These are phyloP conservation scores for Candida alai DNA, from an alignment of 805 yeast species.

Conservation along the genomic window DNA sequence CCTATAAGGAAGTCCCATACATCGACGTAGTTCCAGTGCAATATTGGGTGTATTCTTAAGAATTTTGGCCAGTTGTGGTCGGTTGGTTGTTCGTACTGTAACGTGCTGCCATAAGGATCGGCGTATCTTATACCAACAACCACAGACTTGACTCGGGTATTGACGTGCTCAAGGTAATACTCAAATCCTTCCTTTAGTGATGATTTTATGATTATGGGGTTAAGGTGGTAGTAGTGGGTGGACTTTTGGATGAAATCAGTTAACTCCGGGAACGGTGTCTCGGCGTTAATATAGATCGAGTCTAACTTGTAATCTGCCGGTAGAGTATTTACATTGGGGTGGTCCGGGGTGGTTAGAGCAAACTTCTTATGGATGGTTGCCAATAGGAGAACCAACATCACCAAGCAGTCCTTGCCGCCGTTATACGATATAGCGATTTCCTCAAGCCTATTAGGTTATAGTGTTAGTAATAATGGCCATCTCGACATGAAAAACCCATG, in stretches of 20 bases:
- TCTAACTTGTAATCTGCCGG: constrained; percentile 38
- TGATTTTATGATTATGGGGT: constrained; percentile 39
- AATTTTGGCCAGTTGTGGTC: constrained; percentile 93
- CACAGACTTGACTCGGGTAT: constrained; percentile 62
- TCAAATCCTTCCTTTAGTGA: constrained; percentile 68
- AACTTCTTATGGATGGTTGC: constrained; percentile 43
- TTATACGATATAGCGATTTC: constrained; percentile 81
- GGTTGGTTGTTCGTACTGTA: constrained; percentile 64
- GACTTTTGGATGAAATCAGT: constrained; percentile 60
- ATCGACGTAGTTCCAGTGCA: constrained; percentile 81
- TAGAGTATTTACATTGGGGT: constrained; percentile 11
- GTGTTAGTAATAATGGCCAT: too few species aligned
- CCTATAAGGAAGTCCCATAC: constrained; percentile 78
- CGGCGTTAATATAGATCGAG: constrained; percentile 74
- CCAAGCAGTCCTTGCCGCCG: constrained; percentile 97
- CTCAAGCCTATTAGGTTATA: constrained; percentile 19
- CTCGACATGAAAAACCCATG: neutral
- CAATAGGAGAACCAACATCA: constrained; percentile 71
- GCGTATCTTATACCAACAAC: constrained; percentile 84
- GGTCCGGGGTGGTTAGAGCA: constrained; percentile 7
- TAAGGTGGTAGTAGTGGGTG: constrained; percentile 51
- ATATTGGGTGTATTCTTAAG: constrained; percentile 78
- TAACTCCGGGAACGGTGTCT: constrained; percentile 67
- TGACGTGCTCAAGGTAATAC: constrained; percentile 46
- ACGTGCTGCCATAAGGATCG: constrained; percentile 74